Evolutionary conservation across 805 yeast genomes (phyloP).

Genomic region (Suhomyces sp.): DNA sequence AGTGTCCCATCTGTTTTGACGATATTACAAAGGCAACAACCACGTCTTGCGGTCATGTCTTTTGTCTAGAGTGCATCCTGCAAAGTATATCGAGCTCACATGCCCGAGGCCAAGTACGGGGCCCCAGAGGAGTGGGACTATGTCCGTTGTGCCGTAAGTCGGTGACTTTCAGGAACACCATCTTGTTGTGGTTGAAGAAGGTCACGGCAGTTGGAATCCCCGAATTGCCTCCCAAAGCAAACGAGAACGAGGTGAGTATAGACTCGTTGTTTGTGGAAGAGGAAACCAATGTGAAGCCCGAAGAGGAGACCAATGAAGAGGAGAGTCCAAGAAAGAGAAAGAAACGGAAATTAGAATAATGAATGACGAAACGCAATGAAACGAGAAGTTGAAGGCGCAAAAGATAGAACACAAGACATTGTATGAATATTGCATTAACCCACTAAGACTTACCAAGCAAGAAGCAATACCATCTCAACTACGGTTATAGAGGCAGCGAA

Average conservation of each 20-base stretch:
- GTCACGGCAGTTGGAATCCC: conserved; percentile 13
- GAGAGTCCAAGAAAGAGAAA: too few relatives aligned
- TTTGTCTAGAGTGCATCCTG: conserved; percentile 44
- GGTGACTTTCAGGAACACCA: conserved; percentile 39
- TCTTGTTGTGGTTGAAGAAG: conserved; percentile 17
- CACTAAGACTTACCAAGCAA: too few relatives aligned
- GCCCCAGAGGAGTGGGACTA: conserved; percentile 38
- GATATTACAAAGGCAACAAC: conserved; percentile 39
- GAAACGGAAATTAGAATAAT: too few relatives aligned
- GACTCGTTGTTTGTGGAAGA: too few relatives aligned
- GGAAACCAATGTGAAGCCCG: too few relatives aligned
- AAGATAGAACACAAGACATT: too few relatives aligned
- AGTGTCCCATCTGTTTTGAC: conserved; percentile 47
- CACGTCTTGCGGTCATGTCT: conserved; percentile 45
- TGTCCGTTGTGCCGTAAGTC: conserved; percentile 45
- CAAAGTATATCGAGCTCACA: conserved; percentile 38
- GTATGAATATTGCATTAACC: too few relatives aligned
- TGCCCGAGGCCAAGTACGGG: conserved; percentile 43
- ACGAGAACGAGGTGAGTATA: conserved; percentile 1
- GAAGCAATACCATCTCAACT: too few relatives aligned
- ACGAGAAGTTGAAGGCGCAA: too few relatives aligned
- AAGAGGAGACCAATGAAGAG: too few relatives aligned
- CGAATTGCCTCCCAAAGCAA: conserved; percentile 10
- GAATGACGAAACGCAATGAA: too few relatives aligned
- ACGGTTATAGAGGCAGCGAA: too few relatives aligned